These are phyloP conservation scores for Trematosphaeria pertusa DNA, from an alignment of 2,329 filamentous ascomycete genomes.

Conservation along the genomic window DNA sequence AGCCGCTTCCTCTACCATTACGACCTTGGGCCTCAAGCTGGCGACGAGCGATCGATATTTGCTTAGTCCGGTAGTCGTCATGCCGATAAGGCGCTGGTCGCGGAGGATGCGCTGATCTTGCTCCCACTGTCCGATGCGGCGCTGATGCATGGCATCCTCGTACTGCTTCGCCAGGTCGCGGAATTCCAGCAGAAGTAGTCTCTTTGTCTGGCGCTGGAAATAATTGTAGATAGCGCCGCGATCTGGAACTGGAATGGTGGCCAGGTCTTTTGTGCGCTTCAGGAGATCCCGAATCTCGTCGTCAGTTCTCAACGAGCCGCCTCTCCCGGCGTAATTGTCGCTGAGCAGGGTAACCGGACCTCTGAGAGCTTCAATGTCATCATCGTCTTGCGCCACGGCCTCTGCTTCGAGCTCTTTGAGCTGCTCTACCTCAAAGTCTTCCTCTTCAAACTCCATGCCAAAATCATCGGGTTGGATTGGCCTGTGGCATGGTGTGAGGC, in stretches of 20 bases:
- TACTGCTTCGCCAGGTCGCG: slow-evolving; percentile 60
- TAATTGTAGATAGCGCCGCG: slow-evolving; percentile 72
- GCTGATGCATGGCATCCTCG: slow-evolving; percentile 56
- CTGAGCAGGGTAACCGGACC: slow-evolving; percentile 42
- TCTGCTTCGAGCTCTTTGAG: slow-evolving; percentile 68
- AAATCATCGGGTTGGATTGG: slow-evolving; percentile 57
- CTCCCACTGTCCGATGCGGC: slow-evolving; percentile 66
- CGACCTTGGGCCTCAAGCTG: slow-evolving; percentile 68
- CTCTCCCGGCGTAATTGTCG: slow-evolving; percentile 50
- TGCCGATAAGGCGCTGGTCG: slow-evolving; percentile 63
- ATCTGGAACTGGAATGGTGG: slow-evolving; percentile 60
- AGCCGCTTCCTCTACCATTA: slow-evolving; percentile 82
- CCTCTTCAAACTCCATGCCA: slow-evolving; percentile 64
- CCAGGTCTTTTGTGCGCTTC: slow-evolving; percentile 61
- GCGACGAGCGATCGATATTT: slow-evolving; percentile 78
- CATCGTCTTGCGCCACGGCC: slow-evolving; percentile 59
- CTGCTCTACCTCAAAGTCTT: slow-evolving; percentile 67
- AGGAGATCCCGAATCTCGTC: slow-evolving; percentile 48
- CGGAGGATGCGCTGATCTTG: slow-evolving; percentile 57
- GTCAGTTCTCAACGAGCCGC: slow-evolving; percentile 23
- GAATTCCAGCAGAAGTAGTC: slow-evolving; percentile 56
- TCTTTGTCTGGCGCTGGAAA: slow-evolving; percentile 65
- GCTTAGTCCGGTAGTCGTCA: slow-evolving; percentile 81
- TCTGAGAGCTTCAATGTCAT: slow-evolving; percentile 51
- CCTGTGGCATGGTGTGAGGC: slow-evolving; percentile 54